Percentiles rank a stretch among this genome's conserved stretches.
These are phyloP conservation scores for Wickerhamiella allomyrinae DNA, from an alignment of 805 yeast genomes.

Conservation along the genomic window DNA sequence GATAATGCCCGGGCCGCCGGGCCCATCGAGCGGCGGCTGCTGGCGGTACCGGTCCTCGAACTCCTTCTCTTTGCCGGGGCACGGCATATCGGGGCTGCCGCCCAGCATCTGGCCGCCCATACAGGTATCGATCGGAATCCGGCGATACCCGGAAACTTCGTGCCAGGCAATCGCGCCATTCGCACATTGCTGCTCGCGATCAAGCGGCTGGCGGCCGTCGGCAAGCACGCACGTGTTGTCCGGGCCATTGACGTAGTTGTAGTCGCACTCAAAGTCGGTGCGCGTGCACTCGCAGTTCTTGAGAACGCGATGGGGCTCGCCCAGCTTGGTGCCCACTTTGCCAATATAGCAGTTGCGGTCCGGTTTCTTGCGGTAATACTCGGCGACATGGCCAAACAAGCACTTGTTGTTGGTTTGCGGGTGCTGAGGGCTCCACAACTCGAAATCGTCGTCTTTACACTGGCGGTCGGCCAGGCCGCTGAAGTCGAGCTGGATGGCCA, in stretches of 20 bases:
- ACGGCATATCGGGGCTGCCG: conserved; percentile 42
- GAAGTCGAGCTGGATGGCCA: conserved; percentile 45
- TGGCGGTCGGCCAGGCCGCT: conserved; percentile 35
- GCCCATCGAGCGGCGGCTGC: conserved; percentile 27
- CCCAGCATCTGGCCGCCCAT: conserved; percentile 65
- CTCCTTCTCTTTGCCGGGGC: conserved; percentile 75
- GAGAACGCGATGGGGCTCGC: conserved; percentile 40
- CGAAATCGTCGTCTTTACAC: conserved; percentile 55
- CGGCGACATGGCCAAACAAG: conserved; percentile 56
- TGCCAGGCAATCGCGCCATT: conserved; percentile 39
- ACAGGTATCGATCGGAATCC: conserved; percentile 74
- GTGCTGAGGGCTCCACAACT: conserved; percentile 46
- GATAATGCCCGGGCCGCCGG: conserved; percentile 40
- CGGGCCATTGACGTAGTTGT: conserved; percentile 46
- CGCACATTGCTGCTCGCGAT: conserved; percentile 12
- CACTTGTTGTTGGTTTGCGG: conserved; percentile 35
- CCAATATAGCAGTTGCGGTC: conserved; percentile 49
- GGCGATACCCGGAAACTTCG: conserved; percentile 89
- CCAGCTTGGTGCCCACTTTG: conserved; percentile 35
- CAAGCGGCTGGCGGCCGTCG: conserved; percentile 50
- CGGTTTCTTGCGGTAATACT: conserved; percentile 43
- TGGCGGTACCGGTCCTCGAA: conserved; percentile 29
- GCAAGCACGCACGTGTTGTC: conserved; percentile 83
- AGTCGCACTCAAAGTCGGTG: conserved; percentile 87
- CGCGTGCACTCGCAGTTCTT: conserved; percentile 74